Evolutionary conservation across 805 yeast species (phyloP).

Genomic region (Suhomyces sp.): DNA sequence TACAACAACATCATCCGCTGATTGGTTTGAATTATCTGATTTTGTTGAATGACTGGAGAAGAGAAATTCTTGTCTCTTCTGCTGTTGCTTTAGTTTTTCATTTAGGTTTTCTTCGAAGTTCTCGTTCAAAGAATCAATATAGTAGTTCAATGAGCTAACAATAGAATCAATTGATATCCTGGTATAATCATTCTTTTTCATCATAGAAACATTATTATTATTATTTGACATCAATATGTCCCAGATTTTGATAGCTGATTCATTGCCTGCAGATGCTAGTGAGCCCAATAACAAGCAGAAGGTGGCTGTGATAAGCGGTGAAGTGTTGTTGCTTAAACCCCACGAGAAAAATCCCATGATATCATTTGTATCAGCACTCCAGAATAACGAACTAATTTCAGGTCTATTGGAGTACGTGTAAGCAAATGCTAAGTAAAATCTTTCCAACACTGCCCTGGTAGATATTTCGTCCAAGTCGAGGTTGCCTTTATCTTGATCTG

Average conservation of each 20-base stretch:
- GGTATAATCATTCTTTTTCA: constrained; percentile 38
- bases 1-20: constrained; percentile 28
- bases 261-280: constrained; percentile 57
- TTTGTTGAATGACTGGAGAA: constrained; percentile 15
- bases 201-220: constrained; percentile 20
- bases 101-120: constrained; percentile 33
- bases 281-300: constrained; percentile 78
- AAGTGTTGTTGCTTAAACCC: constrained; percentile 76
- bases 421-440: constrained; percentile 75
- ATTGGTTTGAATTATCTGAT: constrained; percentile 21
- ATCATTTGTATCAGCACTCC: constrained; percentile 52
- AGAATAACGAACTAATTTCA: constrained; percentile 55
- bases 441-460: constrained; percentile 79
- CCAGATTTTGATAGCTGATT: constrained; percentile 44
- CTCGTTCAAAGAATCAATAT: constrained; percentile 44
- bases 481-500: constrained; percentile 8
- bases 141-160: constrained; percentile 51
- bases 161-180: constrained; percentile 57
- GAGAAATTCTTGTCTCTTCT: constrained; percentile 34
- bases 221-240: constrained; percentile 33
- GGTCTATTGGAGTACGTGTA: constrained; percentile 65
- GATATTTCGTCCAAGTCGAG: constrained; percentile 60
- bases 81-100: constrained; percentile 27
- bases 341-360: constrained; percentile 80
- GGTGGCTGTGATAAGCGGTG: constrained; percentile 77